Percentiles rank a stretch among this genome's conserved stretches.
These are phyloP conservation scores for Isatis tinctoria DNA, from an alignment of 345 rosid genomes.

Conservation along the genomic window DNA sequence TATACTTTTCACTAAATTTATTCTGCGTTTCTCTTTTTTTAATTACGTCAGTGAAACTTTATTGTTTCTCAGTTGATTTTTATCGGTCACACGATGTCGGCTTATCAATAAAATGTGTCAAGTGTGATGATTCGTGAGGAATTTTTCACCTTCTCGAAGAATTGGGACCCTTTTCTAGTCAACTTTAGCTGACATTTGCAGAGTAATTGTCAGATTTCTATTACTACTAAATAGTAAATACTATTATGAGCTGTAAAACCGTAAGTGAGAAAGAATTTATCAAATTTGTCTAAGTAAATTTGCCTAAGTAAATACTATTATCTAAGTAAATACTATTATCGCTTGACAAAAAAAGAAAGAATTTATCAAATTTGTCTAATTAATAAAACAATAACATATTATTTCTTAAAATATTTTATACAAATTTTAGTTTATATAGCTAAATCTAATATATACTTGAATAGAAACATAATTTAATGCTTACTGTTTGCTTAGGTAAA, in stretches of 20 bases:
- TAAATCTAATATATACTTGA: no score
- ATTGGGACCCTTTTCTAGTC: background rate
- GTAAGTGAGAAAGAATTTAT: background rate
- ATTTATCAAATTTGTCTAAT: background rate
- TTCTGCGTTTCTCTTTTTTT: background rate
- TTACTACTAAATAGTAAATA: background rate
- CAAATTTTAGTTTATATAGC: no score
- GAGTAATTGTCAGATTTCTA: background rate
- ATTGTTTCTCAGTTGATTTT: constrained; percentile 19
- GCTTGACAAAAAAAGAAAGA: no score
- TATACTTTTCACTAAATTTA: background rate
- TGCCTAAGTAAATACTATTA: no score
- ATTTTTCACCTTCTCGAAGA: background rate
- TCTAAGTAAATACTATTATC: no score
- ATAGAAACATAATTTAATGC: no score
- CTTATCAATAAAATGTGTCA: background rate
- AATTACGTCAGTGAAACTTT: constrained; percentile 13
- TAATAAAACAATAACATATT: background rate
- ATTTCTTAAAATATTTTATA: no score
- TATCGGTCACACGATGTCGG: constrained; percentile 8
- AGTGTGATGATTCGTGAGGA: constrained; percentile 1
- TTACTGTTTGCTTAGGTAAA: no score
- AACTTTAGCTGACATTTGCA: background rate
- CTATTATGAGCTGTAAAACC: background rate
- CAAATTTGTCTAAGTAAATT: background rate